These are phyloP conservation scores for Aspergillus novoparasiticus DNA, from an alignment of 2,329 filamentous ascomycete species.

Conservation along the genomic window DNA sequence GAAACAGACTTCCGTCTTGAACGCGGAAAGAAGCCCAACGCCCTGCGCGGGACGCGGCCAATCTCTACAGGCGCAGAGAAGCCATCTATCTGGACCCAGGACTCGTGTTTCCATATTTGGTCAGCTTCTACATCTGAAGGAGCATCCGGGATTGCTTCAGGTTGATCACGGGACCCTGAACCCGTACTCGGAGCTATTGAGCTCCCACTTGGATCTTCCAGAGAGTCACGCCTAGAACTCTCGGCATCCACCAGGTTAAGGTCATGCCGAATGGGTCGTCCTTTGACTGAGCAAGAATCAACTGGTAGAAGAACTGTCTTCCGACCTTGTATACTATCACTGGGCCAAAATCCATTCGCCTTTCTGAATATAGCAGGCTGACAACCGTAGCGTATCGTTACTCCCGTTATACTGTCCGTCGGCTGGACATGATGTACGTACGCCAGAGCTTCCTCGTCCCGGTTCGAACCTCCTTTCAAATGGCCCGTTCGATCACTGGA, in stretches of 20 bases:
- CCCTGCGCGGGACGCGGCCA: slow-evolving; percentile 75
- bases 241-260: slow-evolving; percentile 30
- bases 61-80: slow-evolving; percentile 76
- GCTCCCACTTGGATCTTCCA: slow-evolving; percentile 38
- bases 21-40: slow-evolving; percentile 89
- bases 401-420: slow-evolving; percentile 84
- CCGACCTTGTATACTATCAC: slow-evolving; percentile 83
- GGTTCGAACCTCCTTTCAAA: slow-evolving; percentile 45
- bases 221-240: slow-evolving; percentile 15
- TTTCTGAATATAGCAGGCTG: slow-evolving; percentile 79
- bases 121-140: slow-evolving; percentile 57
- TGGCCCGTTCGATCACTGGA: slow-evolving; percentile 41
- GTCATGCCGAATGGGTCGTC: slow-evolving; percentile 55
- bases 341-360: slow-evolving; percentile 92
- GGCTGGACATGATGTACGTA: slow-evolving; percentile 86
- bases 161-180: slow-evolving; percentile 9
- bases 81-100: slow-evolving; percentile 82
- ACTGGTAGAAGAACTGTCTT: slow-evolving; percentile 83
- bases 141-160: slow-evolving; percentile 14
- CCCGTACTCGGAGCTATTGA: slow-evolving; percentile 32
- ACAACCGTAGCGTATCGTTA: slow-evolving; percentile 88
- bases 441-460: slow-evolving; percentile 75
- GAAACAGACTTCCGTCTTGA: slow-evolving; percentile 78
- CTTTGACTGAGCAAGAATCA: slow-evolving; percentile 83
- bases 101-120: slow-evolving; percentile 78